Percentiles rank a stretch among this genome's conserved stretches.
These are phyloP conservation scores for Chalciporus sp. DNA, from an alignment of 1,284 basidiomycete species.

Conservation along the genomic window DNA sequence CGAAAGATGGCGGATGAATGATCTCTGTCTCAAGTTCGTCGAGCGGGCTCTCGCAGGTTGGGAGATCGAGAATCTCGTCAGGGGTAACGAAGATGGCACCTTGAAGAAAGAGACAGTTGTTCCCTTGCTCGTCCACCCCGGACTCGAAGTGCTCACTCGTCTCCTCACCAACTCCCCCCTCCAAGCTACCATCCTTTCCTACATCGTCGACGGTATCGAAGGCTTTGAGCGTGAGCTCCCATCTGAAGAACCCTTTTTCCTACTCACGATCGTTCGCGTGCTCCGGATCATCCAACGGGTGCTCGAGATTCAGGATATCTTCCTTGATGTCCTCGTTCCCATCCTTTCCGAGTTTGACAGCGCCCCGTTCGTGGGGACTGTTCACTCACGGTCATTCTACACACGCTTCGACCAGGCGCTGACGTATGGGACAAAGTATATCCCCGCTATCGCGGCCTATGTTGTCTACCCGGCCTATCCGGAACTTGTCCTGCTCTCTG, in stretches of 20 bases:
- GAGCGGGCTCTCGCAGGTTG: conserved; percentile 84
- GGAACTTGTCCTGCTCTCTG: conserved; percentile 76
- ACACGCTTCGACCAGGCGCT: conserved; percentile 81
- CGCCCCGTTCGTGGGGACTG: conserved; percentile 51
- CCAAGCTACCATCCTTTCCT: conserved; percentile 73
- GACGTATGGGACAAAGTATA: conserved; percentile 73
- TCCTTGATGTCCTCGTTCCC: conserved; percentile 87
- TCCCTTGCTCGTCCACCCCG: conserved; percentile 76
- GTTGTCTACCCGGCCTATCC: conserved; percentile 73
- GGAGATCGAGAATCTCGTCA: conserved; percentile 70
- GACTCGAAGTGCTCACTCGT: conserved; percentile 84
- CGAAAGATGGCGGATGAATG: conserved; percentile 88
- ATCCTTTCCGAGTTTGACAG: conserved; percentile 69
- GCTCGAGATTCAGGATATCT: conserved; percentile 86
- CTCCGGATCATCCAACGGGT: conserved; percentile 84
- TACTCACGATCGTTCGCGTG: conserved; percentile 76
- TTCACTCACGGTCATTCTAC: conserved; percentile 69
- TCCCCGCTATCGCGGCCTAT: conserved; percentile 85
- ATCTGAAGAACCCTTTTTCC: conserved; percentile 71
- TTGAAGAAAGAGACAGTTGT: conserved; percentile 54
- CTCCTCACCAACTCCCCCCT: conserved; percentile 75
- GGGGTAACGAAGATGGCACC: conserved; percentile 49
- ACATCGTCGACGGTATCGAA: conserved; percentile 76
- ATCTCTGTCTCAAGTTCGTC: conserved; percentile 83
- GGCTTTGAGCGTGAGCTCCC: conserved; percentile 74